phyloP scores from a whole-genome alignment of 225 moss, liverwort and hornwort species.

The Marchantia polymorpha region DNA sequence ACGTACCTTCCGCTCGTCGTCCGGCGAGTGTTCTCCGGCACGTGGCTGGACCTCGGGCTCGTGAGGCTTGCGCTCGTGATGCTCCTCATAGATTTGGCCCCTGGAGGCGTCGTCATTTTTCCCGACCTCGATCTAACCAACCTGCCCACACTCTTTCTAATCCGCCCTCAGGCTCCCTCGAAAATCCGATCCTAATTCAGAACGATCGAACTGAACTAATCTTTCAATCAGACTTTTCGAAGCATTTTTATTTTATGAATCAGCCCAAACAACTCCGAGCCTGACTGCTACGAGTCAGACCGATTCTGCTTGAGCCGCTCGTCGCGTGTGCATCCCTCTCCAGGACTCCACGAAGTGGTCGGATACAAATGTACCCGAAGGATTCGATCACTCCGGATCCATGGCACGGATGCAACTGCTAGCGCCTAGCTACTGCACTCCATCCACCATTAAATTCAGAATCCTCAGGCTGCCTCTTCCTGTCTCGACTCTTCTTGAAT shows the following conservation, averaged over 20 bases:
- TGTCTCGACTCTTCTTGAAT: neutral
- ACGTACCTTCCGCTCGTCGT: conserved; percentile 51
- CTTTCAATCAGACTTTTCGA: neutral
- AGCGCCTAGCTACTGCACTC: neutral
- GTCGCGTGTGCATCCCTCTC: neutral
- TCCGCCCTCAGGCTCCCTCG: neutral
- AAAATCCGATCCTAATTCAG: neutral
- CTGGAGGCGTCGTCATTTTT: neutral
- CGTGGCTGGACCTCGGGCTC: neutral
- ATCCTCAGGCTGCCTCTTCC: neutral
- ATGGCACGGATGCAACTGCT: neutral
- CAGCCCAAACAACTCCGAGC: neutral
- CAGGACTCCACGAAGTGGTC: neutral
- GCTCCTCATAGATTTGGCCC: conserved; percentile 14
- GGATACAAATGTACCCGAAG: neutral
- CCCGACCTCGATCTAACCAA: neutral
- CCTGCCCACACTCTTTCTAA: neutral
- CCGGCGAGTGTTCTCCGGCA: conserved; percentile 27
- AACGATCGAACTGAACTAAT: neutral
- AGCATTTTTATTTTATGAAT: neutral
- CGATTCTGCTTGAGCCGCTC: too few relatives aligned
- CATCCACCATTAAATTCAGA: neutral
- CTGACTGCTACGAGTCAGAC: neutral
- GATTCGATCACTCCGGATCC: neutral
- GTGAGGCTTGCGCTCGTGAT: neutral